Base-by-base conservation (phyloP, 805 yeast species). In the Saccharomycopsis microspora region DNA sequence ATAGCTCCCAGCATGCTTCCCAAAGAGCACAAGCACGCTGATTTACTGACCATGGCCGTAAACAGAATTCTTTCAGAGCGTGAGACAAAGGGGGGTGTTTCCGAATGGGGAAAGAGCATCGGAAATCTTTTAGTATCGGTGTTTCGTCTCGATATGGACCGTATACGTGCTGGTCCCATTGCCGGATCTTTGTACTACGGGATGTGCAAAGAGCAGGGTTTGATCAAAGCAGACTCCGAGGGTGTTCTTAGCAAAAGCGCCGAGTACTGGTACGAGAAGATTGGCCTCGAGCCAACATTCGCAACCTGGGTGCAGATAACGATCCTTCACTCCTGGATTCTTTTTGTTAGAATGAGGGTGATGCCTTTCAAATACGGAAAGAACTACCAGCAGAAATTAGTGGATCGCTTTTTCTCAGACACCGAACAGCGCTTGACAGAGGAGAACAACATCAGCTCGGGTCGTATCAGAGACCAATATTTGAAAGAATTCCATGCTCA, bases 291-390 rank as follows among this genome's bases (percentile, higher is more conserved):
- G 35, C 72, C 75, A 60, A 82, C 97, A 0, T 89, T 90, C 60
- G 78, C 90, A n/a, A 95, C 88, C 64, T 90, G 96, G 96, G 90
- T 82, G 63, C 97, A 90, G 65, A 83, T 93, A 53, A 85, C 96
- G 5, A 71, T 82, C 1, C 71, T 93, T 55, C 98, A 93, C 64
- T 79, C 85, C 51, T 93, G 99, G 99, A 80, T 93, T 59, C 70
- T 93, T 42, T 82, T 83, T 55, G 95, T 85, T 11, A 80, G 98
- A 61, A 89, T 93, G 96, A 79, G 99, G 63, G 94, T 94, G 6
- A 74, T 93, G 83, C 97, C 97, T 0, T 82, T 82, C 62, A 82
- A 86, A 58, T 80, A 85, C 60, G 94, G 96, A 39, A 77, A 77
- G 56, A 83, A 82, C 60, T 93, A 89, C 64, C 96, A 93, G 64